Evolutionary conservation across 768 basidiomycete genomes (phyloP).

Genomic region (Lactifluus piperatus): DNA sequence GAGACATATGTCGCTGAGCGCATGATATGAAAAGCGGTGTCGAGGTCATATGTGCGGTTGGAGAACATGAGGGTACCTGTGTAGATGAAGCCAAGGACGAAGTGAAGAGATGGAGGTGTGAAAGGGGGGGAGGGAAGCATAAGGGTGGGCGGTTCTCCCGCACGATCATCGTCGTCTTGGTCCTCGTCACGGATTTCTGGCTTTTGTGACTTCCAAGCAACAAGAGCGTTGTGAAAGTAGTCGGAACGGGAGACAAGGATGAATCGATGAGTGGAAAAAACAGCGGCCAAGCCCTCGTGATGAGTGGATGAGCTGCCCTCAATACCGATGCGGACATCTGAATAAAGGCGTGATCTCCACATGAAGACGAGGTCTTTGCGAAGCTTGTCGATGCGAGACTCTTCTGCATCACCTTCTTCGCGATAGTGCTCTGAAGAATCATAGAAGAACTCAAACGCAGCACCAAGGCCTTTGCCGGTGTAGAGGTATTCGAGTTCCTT

Average conservation of each 20-base stretch:
- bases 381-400: slow-evolving; percentile 69
- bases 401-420: slow-evolving; percentile 41
- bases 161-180: slow-evolving; percentile 22
- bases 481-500: slow-evolving; percentile 94
- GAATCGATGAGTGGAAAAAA: slow-evolving; percentile 91
- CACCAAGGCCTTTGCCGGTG: slow-evolving; percentile 83
- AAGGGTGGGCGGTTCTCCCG: slow-evolving; percentile 46
- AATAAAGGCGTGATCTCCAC: slow-evolving; percentile 93
- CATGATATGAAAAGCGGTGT: slow-evolving; percentile 85
- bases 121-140: slow-evolving; percentile 87
- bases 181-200: slow-evolving; percentile 27
- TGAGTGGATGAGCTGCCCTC: slow-evolving; percentile 54
- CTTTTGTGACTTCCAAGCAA: slow-evolving; percentile 46
- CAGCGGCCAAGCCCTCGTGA: slow-evolving; percentile 63
- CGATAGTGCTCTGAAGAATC: slow-evolving; percentile 41
- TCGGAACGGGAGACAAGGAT: slow-evolving; percentile 83
- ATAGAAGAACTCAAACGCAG: slow-evolving; percentile 82
- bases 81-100: slow-evolving; percentile 91
- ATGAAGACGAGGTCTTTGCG: slow-evolving; percentile 92
- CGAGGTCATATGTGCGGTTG: slow-evolving; percentile 86
- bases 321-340: slow-evolving; percentile 79
- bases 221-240: slow-evolving; percentile 79
- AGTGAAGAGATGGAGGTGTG: slow-evolving; percentile 88
- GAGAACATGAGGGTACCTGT: slow-evolving; percentile 92
- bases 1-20: slow-evolving; percentile 74